Evolutionary conservation across 805 yeast genomes (phyloP).

Genomic region (Hanseniaspora lachancei): DNA sequence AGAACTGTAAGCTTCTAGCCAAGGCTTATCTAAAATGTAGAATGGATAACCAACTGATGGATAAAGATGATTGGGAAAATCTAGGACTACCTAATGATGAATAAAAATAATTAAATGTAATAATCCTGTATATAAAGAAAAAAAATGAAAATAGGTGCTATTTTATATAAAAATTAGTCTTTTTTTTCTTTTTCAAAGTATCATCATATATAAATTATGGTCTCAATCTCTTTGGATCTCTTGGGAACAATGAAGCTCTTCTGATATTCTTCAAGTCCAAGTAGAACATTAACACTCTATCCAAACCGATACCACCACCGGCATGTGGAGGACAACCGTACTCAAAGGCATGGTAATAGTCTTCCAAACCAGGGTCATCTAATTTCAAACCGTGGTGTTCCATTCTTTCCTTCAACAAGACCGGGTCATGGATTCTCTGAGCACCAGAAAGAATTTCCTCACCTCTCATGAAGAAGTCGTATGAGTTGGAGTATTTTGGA

Average conservation of each 20-base stretch:
- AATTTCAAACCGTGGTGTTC: conserved; percentile 72
- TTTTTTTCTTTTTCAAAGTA: not conserved
- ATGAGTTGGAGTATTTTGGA: conserved; percentile 88
- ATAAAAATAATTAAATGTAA: not conserved
- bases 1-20: conserved; percentile 79
- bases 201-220: conserved; percentile 36
- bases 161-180: not conserved
- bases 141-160: not conserved
- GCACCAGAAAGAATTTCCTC: conserved; percentile 99
- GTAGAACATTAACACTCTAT: conserved; percentile 97
- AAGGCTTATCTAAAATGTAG: conserved; percentile 72
- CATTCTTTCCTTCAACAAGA: conserved; percentile 69
- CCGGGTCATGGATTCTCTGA: conserved; percentile 95
- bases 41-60: conserved; percentile 68
- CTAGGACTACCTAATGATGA: conserved; percentile 47
- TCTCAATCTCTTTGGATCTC: conserved; percentile 89
- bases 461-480: conserved; percentile 99
- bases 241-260: conserved; percentile 97
- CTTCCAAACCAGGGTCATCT: conserved; percentile 65
- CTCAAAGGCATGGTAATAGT: conserved; percentile 81
- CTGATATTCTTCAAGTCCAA: conserved; percentile 93
- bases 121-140: not conserved
- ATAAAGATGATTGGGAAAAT: conserved; percentile 42
- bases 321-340: conserved; percentile 98
- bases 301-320: conserved; percentile 95